Base-by-base conservation (phyloP, 257 asterid genomes). In the Apocynum venetum region DNA sequence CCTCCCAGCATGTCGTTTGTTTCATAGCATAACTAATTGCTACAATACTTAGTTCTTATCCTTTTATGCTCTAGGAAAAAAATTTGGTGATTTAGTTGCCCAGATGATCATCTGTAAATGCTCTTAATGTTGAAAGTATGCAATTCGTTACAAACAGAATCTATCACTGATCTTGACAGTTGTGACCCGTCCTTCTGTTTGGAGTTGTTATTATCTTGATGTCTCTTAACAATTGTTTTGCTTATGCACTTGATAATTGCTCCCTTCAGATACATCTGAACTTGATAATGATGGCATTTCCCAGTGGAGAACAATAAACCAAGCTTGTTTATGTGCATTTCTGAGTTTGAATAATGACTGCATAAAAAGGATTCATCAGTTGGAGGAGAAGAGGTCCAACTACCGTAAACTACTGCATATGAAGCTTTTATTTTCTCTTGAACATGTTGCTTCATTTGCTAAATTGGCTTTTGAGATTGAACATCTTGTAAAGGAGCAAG, bases 371-470 rank as follows among this genome's bases (percentile, higher is more conserved):
- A 89, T 96, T 87, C 96, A 91, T 85, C 90, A 83, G 75, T 77
- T 84, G 77, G 91, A 88, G 76, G 82, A 86, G 75, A 90, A 90
- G 90, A 85, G 83, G 78, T 86, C 93, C 85, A 84, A 77, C 89
- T 76, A 77, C 67, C 85, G 82, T 77, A 96, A 89, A 83, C 53
- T 96, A 84, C 86, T 90, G 79, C 92, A 86, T 79, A 82, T 86
- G 88, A 96, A 93, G 91, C 96, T 96, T 83, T 93, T 91, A 36
- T 83, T 75, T 80, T 89, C 92, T 72, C 83, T 96, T 74, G 98
- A 91, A 79, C 97, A 87, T 79, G 74, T 85, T 40, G 82, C 82
- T 79, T 80, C 91, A 70, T 81, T 83, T 85, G 88, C 96, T 55
- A 64, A 86, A 81, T 80, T 93, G 82, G 90, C 96, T 77, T 89